Conservation (phyloP, 75 land plant genomes). For the Pinus taeda region DNA sequence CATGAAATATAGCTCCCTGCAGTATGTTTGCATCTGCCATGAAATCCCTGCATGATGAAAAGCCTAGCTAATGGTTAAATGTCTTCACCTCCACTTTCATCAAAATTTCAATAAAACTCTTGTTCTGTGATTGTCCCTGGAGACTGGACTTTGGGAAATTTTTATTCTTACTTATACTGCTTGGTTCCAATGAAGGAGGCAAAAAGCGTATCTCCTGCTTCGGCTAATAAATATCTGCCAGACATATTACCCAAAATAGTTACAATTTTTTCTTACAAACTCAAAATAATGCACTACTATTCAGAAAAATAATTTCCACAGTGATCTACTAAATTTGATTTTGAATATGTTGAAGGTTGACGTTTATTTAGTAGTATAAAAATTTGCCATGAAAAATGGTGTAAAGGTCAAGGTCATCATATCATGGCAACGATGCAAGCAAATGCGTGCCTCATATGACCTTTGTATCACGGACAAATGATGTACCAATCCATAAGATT, state of each 20-base stretch:
- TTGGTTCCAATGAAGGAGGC: slow-evolving; percentile 97
- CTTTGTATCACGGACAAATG: background rate
- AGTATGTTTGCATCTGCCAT: slow-evolving; percentile 90
- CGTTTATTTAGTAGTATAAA: background rate
- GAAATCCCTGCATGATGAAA: slow-evolving; percentile 60
- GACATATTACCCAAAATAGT: background rate
- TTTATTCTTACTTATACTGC: slow-evolving; percentile 74
- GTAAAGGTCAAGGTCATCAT: background rate
- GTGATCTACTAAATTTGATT: background rate
- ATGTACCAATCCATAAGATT: background rate
- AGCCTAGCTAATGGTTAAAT: slow-evolving; percentile 1
- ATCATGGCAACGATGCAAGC: background rate
- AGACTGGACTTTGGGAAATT: background rate
- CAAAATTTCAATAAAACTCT: background rate
- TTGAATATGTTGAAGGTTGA: background rate
- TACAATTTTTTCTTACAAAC: background rate
- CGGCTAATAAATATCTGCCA: slow-evolving; percentile 85
- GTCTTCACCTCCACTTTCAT: background rate
- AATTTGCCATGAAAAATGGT: background rate
- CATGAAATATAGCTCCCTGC: slow-evolving; percentile 90
- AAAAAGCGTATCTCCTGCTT: slow-evolving; percentile 88
- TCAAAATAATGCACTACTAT: background rate
- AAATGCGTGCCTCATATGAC: background rate
- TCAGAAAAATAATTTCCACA: background rate
- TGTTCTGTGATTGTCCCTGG: background rate